A percentile compares a stretch with the other conserved stretches of the same genome.
Conservation (phyloP, 1,284 basidiomycete genomes). For the Cryptococcus floricola region DNA sequence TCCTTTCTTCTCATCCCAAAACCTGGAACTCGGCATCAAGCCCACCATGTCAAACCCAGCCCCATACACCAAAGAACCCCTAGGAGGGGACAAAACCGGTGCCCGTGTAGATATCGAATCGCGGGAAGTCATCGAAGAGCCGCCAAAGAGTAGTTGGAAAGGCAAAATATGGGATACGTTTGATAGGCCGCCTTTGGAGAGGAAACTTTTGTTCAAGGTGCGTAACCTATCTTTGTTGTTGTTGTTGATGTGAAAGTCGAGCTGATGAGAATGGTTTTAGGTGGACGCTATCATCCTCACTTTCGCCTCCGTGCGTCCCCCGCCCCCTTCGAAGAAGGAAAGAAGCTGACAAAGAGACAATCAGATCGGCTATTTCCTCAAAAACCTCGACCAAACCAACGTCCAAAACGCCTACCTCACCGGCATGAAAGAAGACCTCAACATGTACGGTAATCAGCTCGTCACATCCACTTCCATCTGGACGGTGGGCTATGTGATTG, state of each 20-base stretch:
- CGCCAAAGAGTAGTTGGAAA: conserved; percentile 14
- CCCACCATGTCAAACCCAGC: too few relatives aligned
- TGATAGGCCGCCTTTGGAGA: conserved; percentile 28
- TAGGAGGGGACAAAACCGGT: too few relatives aligned
- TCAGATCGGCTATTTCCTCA: conserved; percentile 38
- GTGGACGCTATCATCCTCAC: conserved; percentile 28
- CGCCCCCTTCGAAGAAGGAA: background rate
- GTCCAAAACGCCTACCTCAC: conserved; percentile 30
- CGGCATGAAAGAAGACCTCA: conserved; percentile 67
- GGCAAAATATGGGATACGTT: conserved; percentile 41
- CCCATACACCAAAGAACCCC: too few relatives aligned
- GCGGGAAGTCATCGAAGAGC: background rate
- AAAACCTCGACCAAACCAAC: conserved; percentile 39
- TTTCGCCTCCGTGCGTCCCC: conserved; percentile 10
- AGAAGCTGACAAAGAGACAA: background rate
- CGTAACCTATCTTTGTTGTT: too few relatives aligned
- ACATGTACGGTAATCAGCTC: conserved; percentile 34
- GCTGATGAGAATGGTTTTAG: conserved; percentile 26
- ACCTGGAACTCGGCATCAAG: too few relatives aligned
- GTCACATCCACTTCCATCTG: conserved; percentile 33
- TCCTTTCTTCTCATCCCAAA: background rate
- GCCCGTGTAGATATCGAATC: background rate
- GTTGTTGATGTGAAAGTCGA: too few relatives aligned
- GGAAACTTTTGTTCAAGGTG: conserved; percentile 15
- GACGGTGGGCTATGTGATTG: conserved; percentile 41